Conservation (phyloP, 805 yeast genomes). For the Suhomyces vadensis region DNA sequence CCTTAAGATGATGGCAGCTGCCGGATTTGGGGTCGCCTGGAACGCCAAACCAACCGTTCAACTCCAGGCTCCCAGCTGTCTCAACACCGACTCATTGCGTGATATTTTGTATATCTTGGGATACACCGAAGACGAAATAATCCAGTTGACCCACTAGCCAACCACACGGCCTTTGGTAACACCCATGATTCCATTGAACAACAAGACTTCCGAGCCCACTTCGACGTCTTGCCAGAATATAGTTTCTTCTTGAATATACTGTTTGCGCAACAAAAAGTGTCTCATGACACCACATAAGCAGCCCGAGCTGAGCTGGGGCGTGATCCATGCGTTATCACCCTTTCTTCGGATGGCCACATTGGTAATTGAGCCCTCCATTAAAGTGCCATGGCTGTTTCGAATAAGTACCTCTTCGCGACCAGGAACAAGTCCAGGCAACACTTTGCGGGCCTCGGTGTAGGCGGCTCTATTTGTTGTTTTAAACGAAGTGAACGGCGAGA, state of each 20-base stretch:
- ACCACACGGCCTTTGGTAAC: conserved; percentile 59
- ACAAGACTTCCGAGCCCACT: conserved; percentile 66
- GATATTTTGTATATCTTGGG: conserved; percentile 86
- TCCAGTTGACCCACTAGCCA: conserved; percentile 19
- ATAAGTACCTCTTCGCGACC: conserved; percentile 69
- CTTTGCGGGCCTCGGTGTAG: conserved; percentile 64
- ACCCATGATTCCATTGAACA: conserved; percentile 86
- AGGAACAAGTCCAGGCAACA: conserved; percentile 39
- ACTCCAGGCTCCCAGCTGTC: conserved; percentile 72
- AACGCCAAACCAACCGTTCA: conserved; percentile 96
- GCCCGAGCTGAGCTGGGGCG: conserved; percentile 78
- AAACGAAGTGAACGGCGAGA: conserved; percentile 80
- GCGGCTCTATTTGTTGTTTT: conserved; percentile 76
- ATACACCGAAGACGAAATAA: conserved; percentile 57
- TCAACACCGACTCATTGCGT: conserved; percentile 70
- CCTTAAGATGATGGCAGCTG: conserved; percentile 83
- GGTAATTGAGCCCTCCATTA: conserved; percentile 82
- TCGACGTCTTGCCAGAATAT: conserved; percentile 47
- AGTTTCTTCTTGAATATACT: conserved; percentile 53
- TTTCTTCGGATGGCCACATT: conserved; percentile 65
- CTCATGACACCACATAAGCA: conserved; percentile 85
- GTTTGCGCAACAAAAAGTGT: conserved; percentile 56
- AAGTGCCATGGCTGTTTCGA: conserved; percentile 52
- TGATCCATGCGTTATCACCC: conserved; percentile 58
- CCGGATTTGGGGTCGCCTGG: conserved; percentile 97